A percentile compares a stretch with the other conserved stretches of the same genome.
Evolutionary conservation across 345 rosid genomes (phyloP).

Genomic region (Boechera stricta): DNA sequence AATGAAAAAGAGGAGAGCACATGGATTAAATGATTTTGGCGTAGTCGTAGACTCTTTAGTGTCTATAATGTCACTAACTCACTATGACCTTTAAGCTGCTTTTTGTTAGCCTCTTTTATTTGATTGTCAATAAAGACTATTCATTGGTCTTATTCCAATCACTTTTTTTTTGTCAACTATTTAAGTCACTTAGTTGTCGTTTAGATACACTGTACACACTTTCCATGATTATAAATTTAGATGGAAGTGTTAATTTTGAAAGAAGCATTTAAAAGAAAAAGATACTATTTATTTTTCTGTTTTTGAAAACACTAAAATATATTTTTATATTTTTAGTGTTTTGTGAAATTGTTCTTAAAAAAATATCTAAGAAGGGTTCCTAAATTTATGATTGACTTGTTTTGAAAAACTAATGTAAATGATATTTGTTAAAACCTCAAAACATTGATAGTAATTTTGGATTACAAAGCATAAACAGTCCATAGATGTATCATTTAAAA

Average conservation of each 20-base stretch:
- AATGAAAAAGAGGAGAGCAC: conserved; percentile 11
- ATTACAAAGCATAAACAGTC: background rate
- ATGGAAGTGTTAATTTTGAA: background rate
- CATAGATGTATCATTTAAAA: background rate
- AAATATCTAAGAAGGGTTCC: background rate
- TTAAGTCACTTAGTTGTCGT: conserved; percentile 33
- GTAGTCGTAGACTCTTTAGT: conserved; percentile 11
- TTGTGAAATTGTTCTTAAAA: background rate
- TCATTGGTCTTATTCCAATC: conserved; percentile 32
- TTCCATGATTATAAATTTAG: background rate
- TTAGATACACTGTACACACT: conserved; percentile 21
- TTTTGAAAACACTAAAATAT: background rate
- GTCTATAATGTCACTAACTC: conserved; percentile 12
- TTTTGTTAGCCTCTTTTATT: conserved; percentile 37
- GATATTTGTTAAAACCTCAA: background rate
- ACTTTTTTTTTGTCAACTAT: conserved; percentile 37
- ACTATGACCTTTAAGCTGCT: conserved; percentile 35
- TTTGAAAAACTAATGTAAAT: background rate
- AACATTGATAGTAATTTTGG: background rate
- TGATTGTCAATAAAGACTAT: conserved; percentile 39
- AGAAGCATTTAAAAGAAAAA: background rate
- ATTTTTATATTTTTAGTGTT: background rate
- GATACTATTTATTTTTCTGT: background rate
- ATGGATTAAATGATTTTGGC: conserved; percentile 40
- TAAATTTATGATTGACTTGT: background rate